Conservation (phyloP, 1,284 basidiomycete species). For the Lentinula novae-zelandiae region DNA sequence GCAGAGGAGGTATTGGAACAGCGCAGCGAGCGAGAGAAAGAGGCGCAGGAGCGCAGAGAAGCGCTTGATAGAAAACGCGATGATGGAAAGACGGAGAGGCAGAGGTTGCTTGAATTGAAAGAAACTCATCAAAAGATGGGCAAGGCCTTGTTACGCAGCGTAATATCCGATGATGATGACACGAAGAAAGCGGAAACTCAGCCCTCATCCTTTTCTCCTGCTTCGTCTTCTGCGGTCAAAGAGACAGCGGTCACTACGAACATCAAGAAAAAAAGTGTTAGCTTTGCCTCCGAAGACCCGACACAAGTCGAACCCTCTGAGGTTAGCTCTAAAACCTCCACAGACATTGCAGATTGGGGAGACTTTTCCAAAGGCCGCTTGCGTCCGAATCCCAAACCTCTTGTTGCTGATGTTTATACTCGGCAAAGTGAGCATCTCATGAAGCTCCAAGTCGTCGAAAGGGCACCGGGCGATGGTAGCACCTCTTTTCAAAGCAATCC, state of each 20-base stretch:
- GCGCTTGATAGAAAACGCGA: conserved; percentile 48
- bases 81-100: conserved; percentile 48
- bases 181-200: conserved; percentile 18
- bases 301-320: conserved; percentile 36
- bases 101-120: conserved; percentile 46
- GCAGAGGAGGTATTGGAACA: conserved; percentile 57
- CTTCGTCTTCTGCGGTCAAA: not conserved
- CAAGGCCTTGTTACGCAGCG: conserved; percentile 52
- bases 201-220: not conserved
- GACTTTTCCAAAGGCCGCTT: conserved; percentile 51
- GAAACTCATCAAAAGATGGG: conserved; percentile 78
- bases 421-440: conserved; percentile 46
- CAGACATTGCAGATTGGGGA: conserved; percentile 40
- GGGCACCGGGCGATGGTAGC: conserved; percentile 29
- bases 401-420: conserved; percentile 24
- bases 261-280: conserved; percentile 54
- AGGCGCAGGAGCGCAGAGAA: conserved; percentile 39
- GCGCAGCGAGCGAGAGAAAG: conserved; percentile 34
- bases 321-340: conserved; percentile 15
- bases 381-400: conserved; percentile 32
- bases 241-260: conserved; percentile 20
- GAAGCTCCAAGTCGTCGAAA: conserved; percentile 67
- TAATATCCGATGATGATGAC: conserved; percentile 31
- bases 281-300: conserved; percentile 48
- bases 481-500: not conserved